phyloP scores from a whole-genome alignment of 2,329 filamentous ascomycete species.

The Sclerotinia nivalis region DNA sequence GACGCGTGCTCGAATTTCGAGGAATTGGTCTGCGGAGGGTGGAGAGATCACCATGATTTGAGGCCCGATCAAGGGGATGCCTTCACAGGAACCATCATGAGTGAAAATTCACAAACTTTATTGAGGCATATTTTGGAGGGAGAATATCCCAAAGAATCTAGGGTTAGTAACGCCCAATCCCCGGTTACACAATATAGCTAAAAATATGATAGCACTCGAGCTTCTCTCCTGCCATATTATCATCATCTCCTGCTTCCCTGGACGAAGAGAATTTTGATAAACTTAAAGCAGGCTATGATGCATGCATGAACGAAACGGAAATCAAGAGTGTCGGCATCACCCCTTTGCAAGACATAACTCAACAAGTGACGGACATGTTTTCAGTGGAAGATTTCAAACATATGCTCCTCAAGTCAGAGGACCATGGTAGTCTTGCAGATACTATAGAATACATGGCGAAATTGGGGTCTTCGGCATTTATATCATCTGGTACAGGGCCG shows the following conservation, averaged over 20 bases:
- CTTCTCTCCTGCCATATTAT: constrained; percentile 49
- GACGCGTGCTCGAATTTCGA: constrained; percentile 72
- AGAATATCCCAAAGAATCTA: constrained; percentile 49
- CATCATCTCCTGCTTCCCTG: constrained; percentile 44
- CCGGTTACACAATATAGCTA: neutral
- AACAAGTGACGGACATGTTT: constrained; percentile 51
- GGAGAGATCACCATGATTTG: constrained; percentile 63
- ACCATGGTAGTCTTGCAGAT: constrained; percentile 45
- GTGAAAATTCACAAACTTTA: constrained; percentile 57
- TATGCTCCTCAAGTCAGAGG: constrained; percentile 33
- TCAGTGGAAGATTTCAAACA: constrained; percentile 34
- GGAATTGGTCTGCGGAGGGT: constrained; percentile 66
- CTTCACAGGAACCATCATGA: constrained; percentile 62
- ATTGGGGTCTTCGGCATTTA: constrained; percentile 46
- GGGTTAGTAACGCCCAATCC: constrained; percentile 38
- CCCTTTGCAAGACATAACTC: constrained; percentile 59
- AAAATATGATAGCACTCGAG: constrained; percentile 47
- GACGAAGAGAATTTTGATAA: constrained; percentile 67
- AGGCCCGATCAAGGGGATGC: constrained; percentile 62
- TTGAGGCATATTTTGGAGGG: constrained; percentile 65
- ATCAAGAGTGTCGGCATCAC: constrained; percentile 56
- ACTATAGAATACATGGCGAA: constrained; percentile 50
- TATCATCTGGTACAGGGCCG: constrained; percentile 36
- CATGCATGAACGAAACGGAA: constrained; percentile 63
- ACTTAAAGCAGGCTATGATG: constrained; percentile 62